Base-by-base conservation (phyloP, 106 monocot genomes). In the Apostasia shenzhenica region DNA sequence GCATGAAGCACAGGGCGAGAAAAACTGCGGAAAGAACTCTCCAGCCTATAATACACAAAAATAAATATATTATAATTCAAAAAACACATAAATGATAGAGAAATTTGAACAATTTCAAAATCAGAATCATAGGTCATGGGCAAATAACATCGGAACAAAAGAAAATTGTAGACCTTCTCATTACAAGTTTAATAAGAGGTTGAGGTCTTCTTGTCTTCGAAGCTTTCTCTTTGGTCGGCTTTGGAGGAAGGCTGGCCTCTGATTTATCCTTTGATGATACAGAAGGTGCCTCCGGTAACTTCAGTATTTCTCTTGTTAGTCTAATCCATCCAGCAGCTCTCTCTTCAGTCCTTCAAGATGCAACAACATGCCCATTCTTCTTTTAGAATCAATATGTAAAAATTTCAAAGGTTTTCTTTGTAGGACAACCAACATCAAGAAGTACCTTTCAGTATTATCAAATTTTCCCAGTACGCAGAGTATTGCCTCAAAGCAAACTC, bases 401-500 rank as follows among this genome's bases (percentile, higher is more conserved):
- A 55, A 4, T 47, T 3, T 6, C 47, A 48, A 14, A 26, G 48
- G 7, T 49, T 65, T 26, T 65, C 65, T 65, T 47, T n/a, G 2
- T 5, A 65, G 6, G 5, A 53, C 46, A 42, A 43, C 6, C 14
- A 41, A 41, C 63, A 40, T 40, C 54, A 61, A 26, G 43, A 54
- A 69, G 39, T 71, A 97, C 97, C 97, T 92, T 70, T 97, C 97
- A 43, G 84, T 76, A 55, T 73, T 89, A 63, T 97, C 97, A 75
- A 83, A 90, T 83, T 97, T 97, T 39, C 97, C 97, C 74, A 97
- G 64, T 42, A 97, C 87, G 77, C 97, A 97, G 14, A 89, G 70
- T 75, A 97, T 85, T 76, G 97, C 92, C 79, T 97, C 97, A 79
- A 97, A 97, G 77, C 97, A 97, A 76, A 97, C 97, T 81, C 87